These are phyloP conservation scores for Boletus reticulatus DNA, from an alignment of 768 basidiomycete genomes.

Conservation along the genomic window DNA sequence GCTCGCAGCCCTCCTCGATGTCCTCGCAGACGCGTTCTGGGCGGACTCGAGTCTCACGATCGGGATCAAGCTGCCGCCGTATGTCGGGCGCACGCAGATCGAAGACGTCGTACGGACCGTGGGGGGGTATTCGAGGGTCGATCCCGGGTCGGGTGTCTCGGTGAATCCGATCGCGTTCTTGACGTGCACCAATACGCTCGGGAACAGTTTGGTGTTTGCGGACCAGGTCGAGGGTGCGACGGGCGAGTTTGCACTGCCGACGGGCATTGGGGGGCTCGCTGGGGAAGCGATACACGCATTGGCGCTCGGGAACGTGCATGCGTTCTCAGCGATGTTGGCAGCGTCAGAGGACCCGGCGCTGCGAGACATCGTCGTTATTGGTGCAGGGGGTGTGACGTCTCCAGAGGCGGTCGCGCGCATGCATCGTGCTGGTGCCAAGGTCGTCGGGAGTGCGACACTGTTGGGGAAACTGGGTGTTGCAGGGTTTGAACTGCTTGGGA, in stretches of 20 bases:
- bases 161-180: constrained; percentile 65
- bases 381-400: constrained; percentile 79
- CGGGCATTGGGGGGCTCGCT: constrained; percentile 67
- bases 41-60: constrained; percentile 56
- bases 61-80: constrained; percentile 81
- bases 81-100: constrained; percentile 62
- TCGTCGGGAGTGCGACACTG: constrained; percentile 63
- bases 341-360: constrained; percentile 41
- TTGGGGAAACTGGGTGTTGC: constrained; percentile 52
- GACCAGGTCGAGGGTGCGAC: constrained; percentile 42
- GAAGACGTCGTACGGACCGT: constrained; percentile 48
- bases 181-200: constrained; percentile 80
- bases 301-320: constrained; percentile 74
- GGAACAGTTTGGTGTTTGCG: constrained; percentile 60
- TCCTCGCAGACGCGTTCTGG: constrained; percentile 49
- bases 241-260: constrained; percentile 56
- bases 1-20: constrained; percentile 52
- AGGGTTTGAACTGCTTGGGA: constrained; percentile 47
- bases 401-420: constrained; percentile 61
- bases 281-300: constrained; percentile 75
- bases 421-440: constrained; percentile 69
- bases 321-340: constrained; percentile 53
- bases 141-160: constrained; percentile 9
- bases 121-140: constrained; percentile 33
- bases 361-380: constrained; percentile 58